Conservation (phyloP, 305 asterid genomes). For the Solanum hybrid region DNA sequence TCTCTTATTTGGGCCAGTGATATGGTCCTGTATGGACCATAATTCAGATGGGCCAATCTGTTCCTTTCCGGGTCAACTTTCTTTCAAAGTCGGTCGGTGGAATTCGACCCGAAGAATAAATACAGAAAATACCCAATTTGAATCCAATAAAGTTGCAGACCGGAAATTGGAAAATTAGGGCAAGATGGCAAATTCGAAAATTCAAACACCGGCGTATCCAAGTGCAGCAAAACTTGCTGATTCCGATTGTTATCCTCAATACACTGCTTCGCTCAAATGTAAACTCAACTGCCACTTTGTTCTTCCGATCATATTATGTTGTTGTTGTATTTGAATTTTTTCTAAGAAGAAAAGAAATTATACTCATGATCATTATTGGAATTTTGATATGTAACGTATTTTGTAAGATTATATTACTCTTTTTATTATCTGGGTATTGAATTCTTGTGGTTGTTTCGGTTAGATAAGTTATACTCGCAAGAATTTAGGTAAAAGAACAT, state of each 20-base stretch:
- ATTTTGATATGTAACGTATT: neutral
- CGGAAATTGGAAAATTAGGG: neutral
- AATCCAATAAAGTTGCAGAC: neutral
- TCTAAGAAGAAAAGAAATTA: neutral
- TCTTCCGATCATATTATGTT: neutral
- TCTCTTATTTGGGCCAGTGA: neutral
- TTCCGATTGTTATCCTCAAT: constrained; percentile 72
- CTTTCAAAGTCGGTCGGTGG: neutral
- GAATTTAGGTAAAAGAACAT: neutral
- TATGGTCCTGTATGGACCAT: neutral
- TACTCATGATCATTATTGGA: neutral
- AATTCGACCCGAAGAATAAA: neutral
- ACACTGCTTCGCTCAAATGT: constrained; percentile 89
- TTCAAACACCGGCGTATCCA: constrained; percentile 54
- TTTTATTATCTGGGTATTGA: neutral
- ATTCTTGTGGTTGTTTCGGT: neutral
- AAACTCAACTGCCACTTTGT: neutral
- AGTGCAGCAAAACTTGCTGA: constrained; percentile 73
- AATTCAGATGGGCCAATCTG: neutral
- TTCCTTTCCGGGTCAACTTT: neutral
- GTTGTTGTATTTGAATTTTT: neutral
- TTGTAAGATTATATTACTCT: neutral
- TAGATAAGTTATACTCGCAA: neutral
- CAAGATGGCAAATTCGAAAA: constrained; percentile 49
- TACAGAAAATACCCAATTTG: neutral